phyloP scores from a whole-genome alignment of 2,329 filamentous ascomycete genomes.

The Incumbomyces delicatus region DNA sequence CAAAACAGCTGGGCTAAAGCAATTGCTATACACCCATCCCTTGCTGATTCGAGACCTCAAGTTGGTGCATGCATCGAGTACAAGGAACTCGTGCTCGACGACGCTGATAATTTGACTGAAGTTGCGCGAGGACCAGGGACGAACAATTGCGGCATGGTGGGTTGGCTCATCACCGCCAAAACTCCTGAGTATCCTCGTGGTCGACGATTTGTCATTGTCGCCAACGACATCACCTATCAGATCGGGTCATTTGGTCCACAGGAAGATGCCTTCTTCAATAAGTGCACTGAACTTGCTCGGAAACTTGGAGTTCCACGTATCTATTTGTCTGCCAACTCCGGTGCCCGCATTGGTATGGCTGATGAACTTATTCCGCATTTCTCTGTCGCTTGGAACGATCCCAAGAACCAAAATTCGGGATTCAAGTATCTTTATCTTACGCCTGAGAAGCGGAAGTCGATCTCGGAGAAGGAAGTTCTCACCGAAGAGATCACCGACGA shows the following conservation, averaged over 20 bases:
- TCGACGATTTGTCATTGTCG: slow-evolving; percentile 86
- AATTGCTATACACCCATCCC: slow-evolving; percentile 59
- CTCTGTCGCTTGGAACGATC: slow-evolving; percentile 92
- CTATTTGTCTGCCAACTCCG: slow-evolving; percentile 97
- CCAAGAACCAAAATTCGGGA: slow-evolving; percentile 67
- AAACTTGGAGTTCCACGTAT: slow-evolving; percentile 93
- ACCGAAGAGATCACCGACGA: slow-evolving; percentile 80
- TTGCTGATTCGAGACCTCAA: slow-evolving; percentile 72
- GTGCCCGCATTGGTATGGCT: slow-evolving; percentile 91
- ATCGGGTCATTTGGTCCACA: slow-evolving; percentile 94
- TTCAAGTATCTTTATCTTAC: slow-evolving; percentile 97
- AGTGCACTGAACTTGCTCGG: slow-evolving; percentile 92
- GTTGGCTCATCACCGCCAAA: slow-evolving; percentile 88
- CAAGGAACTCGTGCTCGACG: slow-evolving; percentile 88
- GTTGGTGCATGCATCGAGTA: slow-evolving; percentile 88
- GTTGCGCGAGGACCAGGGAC: slow-evolving; percentile 90
- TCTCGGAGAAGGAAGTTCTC: slow-evolving; percentile 72
- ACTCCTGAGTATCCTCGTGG: slow-evolving; percentile 93
- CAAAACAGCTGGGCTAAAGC: slow-evolving; percentile 86
- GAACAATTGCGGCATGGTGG: slow-evolving; percentile 96
- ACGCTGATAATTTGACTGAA: slow-evolving; percentile 82
- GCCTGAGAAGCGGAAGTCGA: slow-evolving; percentile 73
- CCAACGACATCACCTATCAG: slow-evolving; percentile 99
- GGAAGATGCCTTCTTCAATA: slow-evolving; percentile 98
- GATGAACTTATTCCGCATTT: slow-evolving; percentile 96